Evolutionary conservation across 2,329 filamentous ascomycete genomes (phyloP).

Genomic region (Calonectria pauciramosa): DNA sequence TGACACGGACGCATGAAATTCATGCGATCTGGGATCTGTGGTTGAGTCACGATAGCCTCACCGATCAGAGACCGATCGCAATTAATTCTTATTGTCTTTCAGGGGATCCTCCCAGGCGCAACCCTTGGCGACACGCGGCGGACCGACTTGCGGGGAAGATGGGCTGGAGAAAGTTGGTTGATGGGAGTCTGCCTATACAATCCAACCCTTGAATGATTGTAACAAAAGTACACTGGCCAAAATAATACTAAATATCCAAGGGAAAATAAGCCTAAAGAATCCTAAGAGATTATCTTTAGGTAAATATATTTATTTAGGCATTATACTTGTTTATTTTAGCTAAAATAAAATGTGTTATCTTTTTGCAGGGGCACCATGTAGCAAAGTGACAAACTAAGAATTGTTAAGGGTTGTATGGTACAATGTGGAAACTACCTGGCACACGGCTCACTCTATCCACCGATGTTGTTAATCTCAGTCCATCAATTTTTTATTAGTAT

Average conservation of each 20-base stretch:
- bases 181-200: background rate
- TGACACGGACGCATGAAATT: slow-evolving; percentile 10
- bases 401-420: too few species aligned
- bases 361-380: too few species aligned
- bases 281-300: too few species aligned
- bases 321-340: too few species aligned
- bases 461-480: background rate
- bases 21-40: background rate
- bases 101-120: background rate
- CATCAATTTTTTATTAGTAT: background rate
- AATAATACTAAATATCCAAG: too few species aligned
- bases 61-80: background rate
- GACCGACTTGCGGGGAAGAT: slow-evolving; percentile 8
- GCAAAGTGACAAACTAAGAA: too few species aligned
- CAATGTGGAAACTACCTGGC: background rate
- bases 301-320: too few species aligned
- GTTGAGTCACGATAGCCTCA: background rate
- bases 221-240: too few species aligned
- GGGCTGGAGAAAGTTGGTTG: background rate
- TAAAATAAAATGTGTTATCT: too few species aligned
- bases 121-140: slow-evolving; percentile 1
- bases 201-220: too few species aligned
- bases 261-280: too few species aligned
- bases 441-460: background rate
- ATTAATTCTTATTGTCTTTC: background rate